Conservation (phyloP, 73 alveolate genomes). For the Blepharisma japonicum region DNA sequence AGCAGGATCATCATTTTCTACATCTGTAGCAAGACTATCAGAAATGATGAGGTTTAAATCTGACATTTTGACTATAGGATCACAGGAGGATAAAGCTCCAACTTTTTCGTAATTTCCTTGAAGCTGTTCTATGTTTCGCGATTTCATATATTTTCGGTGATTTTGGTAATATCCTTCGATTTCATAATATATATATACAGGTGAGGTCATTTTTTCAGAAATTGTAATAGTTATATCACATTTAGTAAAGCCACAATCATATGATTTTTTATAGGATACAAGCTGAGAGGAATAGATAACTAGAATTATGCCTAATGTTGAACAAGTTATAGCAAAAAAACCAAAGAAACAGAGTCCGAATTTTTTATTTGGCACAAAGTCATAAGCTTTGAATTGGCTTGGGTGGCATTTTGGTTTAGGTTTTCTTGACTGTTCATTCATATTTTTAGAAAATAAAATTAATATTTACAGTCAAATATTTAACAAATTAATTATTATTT, state of each 20-base stretch:
- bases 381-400: neutral
- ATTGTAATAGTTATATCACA: conserved; percentile 55
- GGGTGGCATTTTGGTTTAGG: neutral
- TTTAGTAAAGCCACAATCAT: neutral
- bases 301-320: neutral
- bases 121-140: conserved; percentile 64
- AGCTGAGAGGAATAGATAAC: neutral
- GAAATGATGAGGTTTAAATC: conserved; percentile 35
- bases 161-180: conserved; percentile 85
- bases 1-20: conserved; percentile 64
- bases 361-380: neutral
- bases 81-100: conserved; percentile 62
- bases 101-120: conserved; percentile 39
- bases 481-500: no score
- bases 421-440: neutral
- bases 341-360: conserved; percentile 1
- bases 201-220: conserved; percentile 57
- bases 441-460: neutral
- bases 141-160: conserved; percentile 84
- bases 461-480: no score
- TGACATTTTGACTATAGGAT: conserved; percentile 66
- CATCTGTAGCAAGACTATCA: conserved; percentile 37
- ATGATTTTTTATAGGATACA: neutral
- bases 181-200: conserved; percentile 83
- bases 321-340: neutral